These are phyloP conservation scores for Urtica urens DNA, from an alignment of 306 rosid genomes.

Conservation along the genomic window DNA sequence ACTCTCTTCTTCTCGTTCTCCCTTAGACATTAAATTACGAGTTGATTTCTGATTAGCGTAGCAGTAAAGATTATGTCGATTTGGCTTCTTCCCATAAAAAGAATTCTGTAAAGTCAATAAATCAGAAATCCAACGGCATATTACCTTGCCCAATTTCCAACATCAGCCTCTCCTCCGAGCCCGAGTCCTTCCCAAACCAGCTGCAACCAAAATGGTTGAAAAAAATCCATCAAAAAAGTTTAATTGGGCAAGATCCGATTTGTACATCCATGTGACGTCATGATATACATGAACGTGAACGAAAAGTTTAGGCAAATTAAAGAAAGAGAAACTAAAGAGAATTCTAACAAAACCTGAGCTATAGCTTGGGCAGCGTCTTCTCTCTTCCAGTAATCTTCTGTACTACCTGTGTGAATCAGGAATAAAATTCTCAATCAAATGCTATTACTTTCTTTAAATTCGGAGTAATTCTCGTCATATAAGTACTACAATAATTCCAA, in stretches of 20 bases:
- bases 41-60: constrained; percentile 4
- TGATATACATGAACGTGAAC: not conserved
- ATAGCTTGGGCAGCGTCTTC: constrained; percentile 85
- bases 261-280: not conserved
- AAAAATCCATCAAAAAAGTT: not conserved
- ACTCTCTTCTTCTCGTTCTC: constrained; percentile 58
- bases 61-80: not conserved
- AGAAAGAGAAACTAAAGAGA: constrained; percentile 12
- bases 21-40: constrained; percentile 29
- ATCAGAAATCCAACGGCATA: not conserved
- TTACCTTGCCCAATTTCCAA: constrained; percentile 86
- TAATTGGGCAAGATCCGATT: no score
- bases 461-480: no score
- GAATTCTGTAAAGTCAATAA: no score
- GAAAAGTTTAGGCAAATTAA: not conserved
- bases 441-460: no score
- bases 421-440: constrained; percentile 13
- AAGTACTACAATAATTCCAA: constrained; percentile 4
- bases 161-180: constrained; percentile 71
- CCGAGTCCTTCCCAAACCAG: constrained; percentile 94
- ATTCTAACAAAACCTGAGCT: constrained; percentile 51
- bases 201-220: constrained; percentile 35
- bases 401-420: constrained; percentile 63
- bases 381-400: constrained; percentile 96
- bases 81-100: no score